These are phyloP conservation scores for Tranzscheliella williamsii DNA, from an alignment of 1,284 basidiomycete genomes.

Conservation along the genomic window DNA sequence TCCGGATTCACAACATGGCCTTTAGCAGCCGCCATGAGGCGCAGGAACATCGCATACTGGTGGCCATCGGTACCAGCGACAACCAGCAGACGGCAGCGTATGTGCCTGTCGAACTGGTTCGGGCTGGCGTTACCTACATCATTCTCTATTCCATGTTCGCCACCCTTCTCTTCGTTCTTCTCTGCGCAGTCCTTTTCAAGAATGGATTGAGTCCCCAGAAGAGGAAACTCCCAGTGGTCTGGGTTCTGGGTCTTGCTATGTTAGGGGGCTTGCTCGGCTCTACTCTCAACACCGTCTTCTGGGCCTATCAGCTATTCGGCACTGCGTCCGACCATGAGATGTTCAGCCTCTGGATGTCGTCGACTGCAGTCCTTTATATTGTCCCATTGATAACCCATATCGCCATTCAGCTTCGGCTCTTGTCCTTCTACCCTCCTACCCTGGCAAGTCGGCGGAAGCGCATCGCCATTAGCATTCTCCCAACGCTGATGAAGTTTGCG, in stretches of 20 bases:
- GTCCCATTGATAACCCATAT: constrained; percentile 39
- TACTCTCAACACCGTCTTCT: constrained; percentile 43
- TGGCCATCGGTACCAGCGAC: constrained; percentile 11
- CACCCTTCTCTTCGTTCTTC: constrained; percentile 41
- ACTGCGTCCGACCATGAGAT: constrained; percentile 15
- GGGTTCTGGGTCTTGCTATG: constrained; percentile 39
- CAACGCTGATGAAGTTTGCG: constrained; percentile 28
- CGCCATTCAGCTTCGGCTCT: constrained; percentile 36
- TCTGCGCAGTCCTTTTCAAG: constrained; percentile 39
- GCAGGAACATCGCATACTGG: constrained; percentile 21
- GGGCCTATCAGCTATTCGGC: constrained; percentile 41
- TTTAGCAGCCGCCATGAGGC: too few relatives aligned
- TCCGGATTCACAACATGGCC: too few relatives aligned
- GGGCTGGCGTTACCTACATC: constrained; percentile 42
- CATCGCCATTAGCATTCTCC: constrained; percentile 26
- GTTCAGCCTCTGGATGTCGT: constrained; percentile 37
- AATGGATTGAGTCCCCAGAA: constrained; percentile 36
- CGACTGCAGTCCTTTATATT: constrained; percentile 37
- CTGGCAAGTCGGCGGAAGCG: constrained; percentile 29
- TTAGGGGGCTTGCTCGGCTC: constrained; percentile 37
- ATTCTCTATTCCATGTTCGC: constrained; percentile 47
- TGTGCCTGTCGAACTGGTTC: constrained; percentile 32
- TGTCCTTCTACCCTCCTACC: constrained; percentile 38
- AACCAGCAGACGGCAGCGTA: constrained; percentile 9
- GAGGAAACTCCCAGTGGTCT: constrained; percentile 28